Evolutionary conservation across 2,329 filamentous ascomycete genomes (phyloP), one percentile per base, ranked within the genome.

Genomic region (Didymella arachidicola): DNA sequence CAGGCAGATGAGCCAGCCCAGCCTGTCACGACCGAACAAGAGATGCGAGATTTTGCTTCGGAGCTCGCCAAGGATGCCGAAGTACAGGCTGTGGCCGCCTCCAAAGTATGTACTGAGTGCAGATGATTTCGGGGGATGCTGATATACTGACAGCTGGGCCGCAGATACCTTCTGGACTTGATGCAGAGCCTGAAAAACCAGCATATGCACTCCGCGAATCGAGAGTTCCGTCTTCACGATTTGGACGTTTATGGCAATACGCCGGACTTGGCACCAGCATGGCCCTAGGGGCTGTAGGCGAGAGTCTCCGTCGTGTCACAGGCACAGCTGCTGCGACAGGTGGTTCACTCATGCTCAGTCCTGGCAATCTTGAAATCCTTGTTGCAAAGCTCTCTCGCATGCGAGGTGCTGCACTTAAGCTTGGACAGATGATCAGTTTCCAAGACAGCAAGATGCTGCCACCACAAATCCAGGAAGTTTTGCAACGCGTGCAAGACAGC

Each of bases 341-440:
- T 54, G 92, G 93, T 1, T 97, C 93, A 1, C 82, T 97, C 8
- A 87, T 99, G 80, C 86, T 99, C 56, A 98, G 91, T 76, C 85
- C 92, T 6, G 88, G 83, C 10, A 99, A 99, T 72, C 93, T 98
- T 86, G 93, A 98, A 74, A 86, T 96, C 46, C 84, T 99, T 8
- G 95, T 99, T 1, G 84, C 92, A 5, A 97, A 96, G 77, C 84
- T 99, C 2, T 98, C 94, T 3, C 90, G 91, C 22, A 99, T 99
- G 95, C 87, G 95, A 70, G 95, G 95, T 36, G 96, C 95, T 6
- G 95, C 95, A n/a, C 82, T 99, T 41, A 99, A 99, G 80, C 80
- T 99, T 26, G 96, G 95, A 0, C 95, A 99, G 80, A 95, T 98
- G 90, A 90, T 99, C 83, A 97, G 93, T 76, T 95, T 99, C 72